Percentiles rank a stretch among this genome's conserved stretches.
Evolutionary conservation across 2,329 filamentous ascomycete genomes (phyloP).

Genomic region (Hyphodiscus sp.): DNA sequence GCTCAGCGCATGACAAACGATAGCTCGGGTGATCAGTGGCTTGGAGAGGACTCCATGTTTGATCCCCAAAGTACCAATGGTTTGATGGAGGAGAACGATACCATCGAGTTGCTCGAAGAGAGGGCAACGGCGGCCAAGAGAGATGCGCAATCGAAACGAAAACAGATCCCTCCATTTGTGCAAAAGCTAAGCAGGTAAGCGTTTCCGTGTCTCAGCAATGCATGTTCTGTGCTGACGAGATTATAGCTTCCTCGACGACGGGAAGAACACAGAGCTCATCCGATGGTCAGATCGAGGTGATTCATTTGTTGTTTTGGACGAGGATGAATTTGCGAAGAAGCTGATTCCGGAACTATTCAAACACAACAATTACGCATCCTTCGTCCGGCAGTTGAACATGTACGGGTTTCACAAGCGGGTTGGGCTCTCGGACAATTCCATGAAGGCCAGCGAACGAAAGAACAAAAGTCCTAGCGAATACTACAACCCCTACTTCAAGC

Average conservation of each 20-base stretch:
- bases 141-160: slow-evolving; percentile 83
- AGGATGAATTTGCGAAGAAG: slow-evolving; percentile 78
- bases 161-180: slow-evolving; percentile 95
- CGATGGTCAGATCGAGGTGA: slow-evolving; percentile 95
- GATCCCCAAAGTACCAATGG: slow-evolving; percentile 32
- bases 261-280: slow-evolving; percentile 89
- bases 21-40: slow-evolving; percentile 31
- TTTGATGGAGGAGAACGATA: slow-evolving; percentile 53
- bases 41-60: slow-evolving; percentile 32
- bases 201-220: slow-evolving; percentile 5
- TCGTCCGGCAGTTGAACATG: slow-evolving; percentile 66
- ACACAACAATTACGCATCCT: slow-evolving; percentile 73
- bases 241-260: slow-evolving; percentile 81
- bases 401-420: slow-evolving; percentile 65
- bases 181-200: slow-evolving; percentile 93
- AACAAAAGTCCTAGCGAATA: slow-evolving; percentile 99
- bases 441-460: slow-evolving; percentile 94
- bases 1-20: slow-evolving; percentile 23
- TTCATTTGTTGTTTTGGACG: slow-evolving; percentile 93
- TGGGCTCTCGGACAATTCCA: slow-evolving; percentile 90
- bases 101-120: slow-evolving; percentile 71
- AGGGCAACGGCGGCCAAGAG: slow-evolving; percentile 76
- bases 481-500: slow-evolving; percentile 91
- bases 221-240: slow-evolving; percentile 22
- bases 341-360: slow-evolving; percentile 72